Conservation (phyloP, 306 rosid genomes). For the Glycine soja region DNA sequence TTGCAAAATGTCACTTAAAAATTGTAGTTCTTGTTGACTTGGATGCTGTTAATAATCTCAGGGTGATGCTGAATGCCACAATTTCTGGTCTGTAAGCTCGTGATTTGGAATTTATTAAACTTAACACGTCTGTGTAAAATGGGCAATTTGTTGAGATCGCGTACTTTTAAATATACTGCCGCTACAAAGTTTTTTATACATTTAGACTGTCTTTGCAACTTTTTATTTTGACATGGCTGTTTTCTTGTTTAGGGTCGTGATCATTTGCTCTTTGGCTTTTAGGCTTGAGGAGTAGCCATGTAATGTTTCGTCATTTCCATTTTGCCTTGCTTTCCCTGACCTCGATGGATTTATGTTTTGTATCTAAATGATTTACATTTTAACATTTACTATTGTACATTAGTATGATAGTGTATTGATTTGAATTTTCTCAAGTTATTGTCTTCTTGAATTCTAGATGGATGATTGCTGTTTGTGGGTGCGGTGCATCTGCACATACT, state of each 20-base stretch:
- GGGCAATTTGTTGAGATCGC: neutral
- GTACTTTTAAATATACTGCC: neutral
- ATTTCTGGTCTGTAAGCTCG: neutral
- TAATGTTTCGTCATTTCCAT: constrained; percentile 50
- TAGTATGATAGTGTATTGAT: neutral
- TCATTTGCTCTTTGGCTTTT: constrained; percentile 63
- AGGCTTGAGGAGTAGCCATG: constrained; percentile 67
- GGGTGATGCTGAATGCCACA: constrained; percentile 9
- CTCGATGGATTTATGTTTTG: constrained; percentile 34
- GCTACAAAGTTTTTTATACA: neutral
- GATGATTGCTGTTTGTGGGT: constrained; percentile 78
- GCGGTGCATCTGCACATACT: constrained; percentile 63
- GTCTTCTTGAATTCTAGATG: constrained; percentile 79
- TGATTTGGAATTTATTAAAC: constrained; percentile 20
- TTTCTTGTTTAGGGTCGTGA: constrained; percentile 83
- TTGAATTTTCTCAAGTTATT: constrained; percentile 41
- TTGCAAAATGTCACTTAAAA: neutral
- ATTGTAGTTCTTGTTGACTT: constrained; percentile 9
- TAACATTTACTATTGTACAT: neutral
- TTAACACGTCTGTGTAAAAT: constrained; percentile 6
- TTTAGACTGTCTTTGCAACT: constrained; percentile 38
- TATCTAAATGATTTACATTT: constrained; percentile 37
- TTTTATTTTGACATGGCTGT: constrained; percentile 59
- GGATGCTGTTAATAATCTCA: constrained; percentile 23
- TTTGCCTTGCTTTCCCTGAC: constrained; percentile 42